Base-by-base conservation (phyloP, 1,139 yeast genomes). In the Casaregolazyma lundiana region DNA sequence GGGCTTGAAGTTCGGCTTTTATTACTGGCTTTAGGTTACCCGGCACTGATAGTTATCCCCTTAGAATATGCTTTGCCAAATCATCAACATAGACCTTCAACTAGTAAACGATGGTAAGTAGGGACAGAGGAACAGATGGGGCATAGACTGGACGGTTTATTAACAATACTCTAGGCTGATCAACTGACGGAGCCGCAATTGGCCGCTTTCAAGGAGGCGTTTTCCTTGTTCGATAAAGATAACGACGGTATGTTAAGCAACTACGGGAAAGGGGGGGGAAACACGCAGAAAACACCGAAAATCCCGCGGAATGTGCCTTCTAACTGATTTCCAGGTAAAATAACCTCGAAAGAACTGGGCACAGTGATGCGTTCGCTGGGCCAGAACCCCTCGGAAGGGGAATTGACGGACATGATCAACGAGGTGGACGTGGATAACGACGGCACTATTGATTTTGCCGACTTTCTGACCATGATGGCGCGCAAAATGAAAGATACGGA, bases 351-450 rank as follows among this genome's bases (percentile, higher is more conserved):
- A 64, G 98, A 92, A 70, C 77, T 92, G 60, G 97, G 98, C 56
- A 89, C 97, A 7, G 98, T 92, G 48, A 92, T 92, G 98, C 83
- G 98, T 71, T 87, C 97, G 15, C 76, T 92, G 64, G 98, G 97
- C 41, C 95, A 89, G 70, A 90, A 90, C 64, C 98, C 98, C 24
- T 84, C 96, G 37, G 97, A 92, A 69, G 82, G 90, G 57, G 98
- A 92, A 69, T 82, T 92, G 60, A 84, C 92, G 44, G 98, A 92
- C 65, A 83, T 92, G 86, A 86, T 92, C 72, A 90, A 90, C 66
- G 98, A 92, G 68, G 95, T 92, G 44, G 98, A 92, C 67, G 84
- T 85, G 51, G 92, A 92, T 70, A 90, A 92, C 57, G 95, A 90
- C 69, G 96, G 96, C 38, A 81, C 88, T 57, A 89, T 92, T 62